Evolutionary conservation across 1,284 basidiomycete genomes (phyloP), one percentile per base, ranked within the genome.

Genomic region (Hortiboletus rubellus): DNA sequence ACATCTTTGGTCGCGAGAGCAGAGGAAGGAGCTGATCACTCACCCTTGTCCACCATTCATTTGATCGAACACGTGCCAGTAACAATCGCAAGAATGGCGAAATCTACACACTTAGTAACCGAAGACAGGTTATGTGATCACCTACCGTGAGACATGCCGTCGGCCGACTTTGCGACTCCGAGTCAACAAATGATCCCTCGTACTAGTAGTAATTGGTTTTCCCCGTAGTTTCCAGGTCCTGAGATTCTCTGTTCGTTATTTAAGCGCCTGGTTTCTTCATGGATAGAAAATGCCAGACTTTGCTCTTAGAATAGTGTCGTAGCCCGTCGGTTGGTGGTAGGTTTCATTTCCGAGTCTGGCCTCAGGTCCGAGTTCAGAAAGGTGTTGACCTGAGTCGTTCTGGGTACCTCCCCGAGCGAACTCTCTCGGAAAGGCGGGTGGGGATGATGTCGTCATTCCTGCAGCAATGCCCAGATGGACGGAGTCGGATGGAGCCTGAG

Each of bases 41-140:
- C 12, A 3, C 18, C 38, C 31, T 47, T 38, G 22, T 31, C n/a
- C 10, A 15, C 12, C 24, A 40, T 22, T 36, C 58, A 42, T 44
- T 50, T 60, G 41, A 66, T 50, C 7, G 10, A 22, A 24, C 40
- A 37, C 53, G 47, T 60, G 36, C 33, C 33, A 46, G 49, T 36
- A 50, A 60, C 8, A 52, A 41, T 60, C 52, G 55, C 55, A 62
- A 66, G 54, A 55, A 67, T 66, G 52, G 45, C 52, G 65, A 61
- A 46, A 66, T 56, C 46, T 36, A 3, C 36, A 7, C 15, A 24
- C 31, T 22, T 7, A n/a, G 37, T 10, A 30, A 54, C 22, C 22
- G 22, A 22, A 22, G 22, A 22, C 52, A 7, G 24, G 31, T 37
- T 37, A 31, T 47, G 18, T 31, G 27, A 44, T 31, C 45, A n/a